phyloP scores from a whole-genome alignment of 257 asterid genomes.

The Penstemon davidsonii region DNA sequence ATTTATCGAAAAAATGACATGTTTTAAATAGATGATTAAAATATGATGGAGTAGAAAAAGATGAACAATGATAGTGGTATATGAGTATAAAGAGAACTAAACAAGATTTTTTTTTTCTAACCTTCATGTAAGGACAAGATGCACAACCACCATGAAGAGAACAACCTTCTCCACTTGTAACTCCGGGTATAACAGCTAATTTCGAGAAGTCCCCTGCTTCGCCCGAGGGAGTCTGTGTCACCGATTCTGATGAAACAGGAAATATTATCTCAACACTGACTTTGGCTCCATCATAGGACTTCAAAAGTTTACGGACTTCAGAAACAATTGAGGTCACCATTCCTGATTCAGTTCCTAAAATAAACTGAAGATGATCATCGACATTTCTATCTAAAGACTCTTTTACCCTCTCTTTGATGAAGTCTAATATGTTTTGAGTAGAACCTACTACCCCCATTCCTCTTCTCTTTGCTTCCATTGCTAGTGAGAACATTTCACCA shows the following conservation, averaged over 20 bases:
- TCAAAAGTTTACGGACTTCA: slow-evolving; percentile 58
- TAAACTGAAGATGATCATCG: slow-evolving; percentile 92
- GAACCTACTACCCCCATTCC: slow-evolving; percentile 99
- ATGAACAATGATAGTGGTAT: neutral
- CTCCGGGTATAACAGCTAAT: slow-evolving; percentile 77
- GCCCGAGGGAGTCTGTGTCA: slow-evolving; percentile 50
- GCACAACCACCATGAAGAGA: slow-evolving; percentile 99
- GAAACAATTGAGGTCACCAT: slow-evolving; percentile 93
- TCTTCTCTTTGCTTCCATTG: slow-evolving; percentile 91
- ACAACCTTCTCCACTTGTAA: slow-evolving; percentile 94
- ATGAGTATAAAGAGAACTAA: neutral
- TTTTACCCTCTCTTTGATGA: slow-evolving; percentile 67
- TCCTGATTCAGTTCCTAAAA: slow-evolving; percentile 95
- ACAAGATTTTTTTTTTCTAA: slow-evolving; percentile 29
- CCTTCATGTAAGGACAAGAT: slow-evolving; percentile 99
- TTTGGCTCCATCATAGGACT: slow-evolving; percentile 42
- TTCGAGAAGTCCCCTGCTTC: slow-evolving; percentile 41
- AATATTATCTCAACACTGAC: slow-evolving; percentile 86
- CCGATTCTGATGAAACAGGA: slow-evolving; percentile 91
- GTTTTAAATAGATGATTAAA: neutral
- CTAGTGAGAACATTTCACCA: slow-evolving; percentile 91
- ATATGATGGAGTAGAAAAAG: neutral
- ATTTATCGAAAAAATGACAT: too few relatives aligned
- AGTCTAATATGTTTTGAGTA: slow-evolving; percentile 84
- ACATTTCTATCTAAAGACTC: slow-evolving; percentile 76